Evolutionary conservation across 768 basidiomycete species (phyloP).

Genomic region (Porphyrellus cyaneotinctus): DNA sequence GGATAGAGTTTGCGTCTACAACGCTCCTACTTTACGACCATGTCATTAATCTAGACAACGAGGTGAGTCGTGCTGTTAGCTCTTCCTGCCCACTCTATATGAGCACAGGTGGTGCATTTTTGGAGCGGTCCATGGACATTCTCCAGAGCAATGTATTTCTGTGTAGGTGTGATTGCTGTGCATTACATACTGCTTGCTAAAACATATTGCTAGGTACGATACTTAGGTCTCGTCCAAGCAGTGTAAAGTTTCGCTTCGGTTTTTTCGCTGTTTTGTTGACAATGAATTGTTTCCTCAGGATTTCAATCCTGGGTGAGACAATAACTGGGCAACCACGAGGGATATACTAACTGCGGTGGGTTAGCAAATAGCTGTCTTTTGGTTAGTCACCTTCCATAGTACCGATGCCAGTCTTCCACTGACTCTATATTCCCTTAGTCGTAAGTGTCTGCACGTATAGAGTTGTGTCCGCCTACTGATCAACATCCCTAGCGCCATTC

Average conservation of each 20-base stretch:
- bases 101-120: slow-evolving; percentile 8
- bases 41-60: slow-evolving; percentile 1
- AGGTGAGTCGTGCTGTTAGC: neutral
- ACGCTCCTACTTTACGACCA: slow-evolving; percentile 15
- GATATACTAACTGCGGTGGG: neutral
- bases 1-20: neutral
- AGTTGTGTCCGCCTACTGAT: neutral
- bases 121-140: slow-evolving; percentile 13
- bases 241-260: neutral
- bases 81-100: neutral
- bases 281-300: neutral
- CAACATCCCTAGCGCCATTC: neutral
- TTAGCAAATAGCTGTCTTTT: neutral
- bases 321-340: neutral
- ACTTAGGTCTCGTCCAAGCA: slow-evolving; percentile 3
- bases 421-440: slow-evolving; percentile 1
- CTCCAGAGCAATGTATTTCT: slow-evolving; percentile 9
- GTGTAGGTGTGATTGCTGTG: neutral
- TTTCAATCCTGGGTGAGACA: slow-evolving; percentile 8
- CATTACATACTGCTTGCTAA: neutral
- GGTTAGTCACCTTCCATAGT: neutral
- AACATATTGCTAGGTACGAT: slow-evolving; percentile 7
- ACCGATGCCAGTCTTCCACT: neutral
- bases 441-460: slow-evolving; percentile 1
- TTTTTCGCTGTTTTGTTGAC: neutral